Percentiles rank a stretch among this genome's conserved stretches.
Conservation (phyloP, 805 yeast genomes). For the Suhomyces sp. region DNA sequence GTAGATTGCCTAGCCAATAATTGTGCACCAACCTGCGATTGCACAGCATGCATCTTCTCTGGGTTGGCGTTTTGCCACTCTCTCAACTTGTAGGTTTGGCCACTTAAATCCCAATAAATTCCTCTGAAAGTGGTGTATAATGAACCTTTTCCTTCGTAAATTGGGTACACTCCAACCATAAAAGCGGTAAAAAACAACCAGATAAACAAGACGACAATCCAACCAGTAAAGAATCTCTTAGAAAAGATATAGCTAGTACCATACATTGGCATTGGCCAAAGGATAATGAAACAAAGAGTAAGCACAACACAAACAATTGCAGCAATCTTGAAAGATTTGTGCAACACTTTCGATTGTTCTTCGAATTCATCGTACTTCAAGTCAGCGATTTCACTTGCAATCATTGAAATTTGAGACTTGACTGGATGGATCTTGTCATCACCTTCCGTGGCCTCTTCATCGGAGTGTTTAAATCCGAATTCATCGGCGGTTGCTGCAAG, state of each 20-base stretch:
- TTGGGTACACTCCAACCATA: slow-evolving; percentile 65
- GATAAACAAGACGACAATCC: slow-evolving; percentile 79
- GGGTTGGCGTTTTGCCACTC: slow-evolving; percentile 78
- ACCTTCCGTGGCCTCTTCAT: slow-evolving; percentile 13
- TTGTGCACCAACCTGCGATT: slow-evolving; percentile 53
- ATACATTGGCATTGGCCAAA: slow-evolving; percentile 97
- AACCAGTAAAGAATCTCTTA: slow-evolving; percentile 78
- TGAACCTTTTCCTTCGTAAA: slow-evolving; percentile 71
- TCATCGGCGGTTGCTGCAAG: slow-evolving; percentile 34
- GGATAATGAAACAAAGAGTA: slow-evolving; percentile 60
- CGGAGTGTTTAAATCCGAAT: slow-evolving; percentile 13
- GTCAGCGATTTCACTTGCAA: slow-evolving; percentile 39
- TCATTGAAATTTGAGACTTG: slow-evolving; percentile 37
- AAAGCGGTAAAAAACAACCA: slow-evolving; percentile 74
- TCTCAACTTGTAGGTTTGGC: slow-evolving; percentile 68
- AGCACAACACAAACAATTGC: slow-evolving; percentile 58
- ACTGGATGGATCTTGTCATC: slow-evolving; percentile 33
- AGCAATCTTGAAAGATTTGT: slow-evolving; percentile 60
- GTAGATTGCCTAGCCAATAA: slow-evolving; percentile 19
- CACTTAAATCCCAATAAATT: slow-evolving; percentile 80
- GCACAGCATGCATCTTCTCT: slow-evolving; percentile 72
- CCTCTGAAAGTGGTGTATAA: slow-evolving; percentile 68
- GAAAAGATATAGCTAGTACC: slow-evolving; percentile 77
- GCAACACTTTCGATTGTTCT: slow-evolving; percentile 54
- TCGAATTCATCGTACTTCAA: slow-evolving; percentile 25